Evolutionary conservation across 371 early-diverging fungal genomes (phyloP), one percentile per base, ranked within the genome.

Genomic region (Rhizopus arrhizus): DNA sequence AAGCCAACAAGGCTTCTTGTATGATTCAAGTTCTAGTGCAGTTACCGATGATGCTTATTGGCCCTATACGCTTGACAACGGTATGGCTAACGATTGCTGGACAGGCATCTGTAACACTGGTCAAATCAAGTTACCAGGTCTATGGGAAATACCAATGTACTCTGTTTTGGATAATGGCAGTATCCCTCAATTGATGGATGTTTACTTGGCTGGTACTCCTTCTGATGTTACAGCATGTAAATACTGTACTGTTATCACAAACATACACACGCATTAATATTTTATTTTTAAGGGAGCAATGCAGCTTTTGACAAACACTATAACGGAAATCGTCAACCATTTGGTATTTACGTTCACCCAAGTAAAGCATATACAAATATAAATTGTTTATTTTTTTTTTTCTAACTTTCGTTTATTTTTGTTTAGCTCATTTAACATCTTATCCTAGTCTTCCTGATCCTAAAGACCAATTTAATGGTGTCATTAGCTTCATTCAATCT

Each of bases 111-210:
- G 89, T 54, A 66, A 64, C 56, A 61, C 77, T 35, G 64, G 63
- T 12, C 55, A 66, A 36, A 59, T 84, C 2, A 72, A 74, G n/a
- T 48, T 78, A 7, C 86, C 85, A 0, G 89, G 89, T 10, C 58
- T 89, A 50, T 91, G 88, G 86, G 89, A 91, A 68, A 75, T 91
- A 32, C 91, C 89, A 5, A 85, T 89, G 87, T 74, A 78, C 45
- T 50, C 77, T 34, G 77, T 80, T 1, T 61, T 67, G 38, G 72
- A 74, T 41, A 69, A 79, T 16, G 65, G 62, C 0, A 63, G 61
- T 33, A 64, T 71, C 13, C 70, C 77, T 12, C 84, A 86, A 53
- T 59, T 84, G 49, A 90, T 90, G 91, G 91, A 90, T 65, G 84
- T 85, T 2, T 85, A 85, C 47, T 70, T 87, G 55, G 75, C 78